phyloP scores from a whole-genome alignment of 2,329 filamentous ascomycete species.

The Penicillium sp. region DNA sequence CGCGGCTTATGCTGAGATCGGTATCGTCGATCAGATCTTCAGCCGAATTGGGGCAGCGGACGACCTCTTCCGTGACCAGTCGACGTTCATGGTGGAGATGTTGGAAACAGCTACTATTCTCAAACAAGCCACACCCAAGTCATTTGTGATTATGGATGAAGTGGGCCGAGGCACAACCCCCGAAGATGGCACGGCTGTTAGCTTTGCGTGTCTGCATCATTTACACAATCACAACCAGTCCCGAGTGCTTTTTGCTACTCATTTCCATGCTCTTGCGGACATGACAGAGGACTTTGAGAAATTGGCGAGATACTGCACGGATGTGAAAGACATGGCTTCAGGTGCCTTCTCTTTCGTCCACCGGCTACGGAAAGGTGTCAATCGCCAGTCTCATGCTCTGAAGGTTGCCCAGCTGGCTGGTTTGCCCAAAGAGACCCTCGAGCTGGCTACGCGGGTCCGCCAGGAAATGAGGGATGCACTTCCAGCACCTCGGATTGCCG shows the following conservation, averaged over 20 bases:
- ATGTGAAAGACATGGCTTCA: slow-evolving; percentile 71
- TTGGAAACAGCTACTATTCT: slow-evolving; percentile 90
- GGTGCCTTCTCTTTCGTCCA: slow-evolving; percentile 81
- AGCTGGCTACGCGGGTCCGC: slow-evolving; percentile 62
- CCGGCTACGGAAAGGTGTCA: slow-evolving; percentile 74
- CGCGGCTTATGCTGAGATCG: slow-evolving; percentile 78
- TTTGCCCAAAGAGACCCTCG: slow-evolving; percentile 69
- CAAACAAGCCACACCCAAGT: slow-evolving; percentile 74
- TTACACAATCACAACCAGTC: slow-evolving; percentile 73
- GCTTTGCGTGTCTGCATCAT: slow-evolving; percentile 83
- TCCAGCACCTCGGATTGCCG: background rate
- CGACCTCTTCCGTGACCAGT: slow-evolving; percentile 90
- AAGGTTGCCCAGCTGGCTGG: slow-evolving; percentile 91
- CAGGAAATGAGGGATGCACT: slow-evolving; percentile 22
- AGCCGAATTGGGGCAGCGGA: slow-evolving; percentile 91
- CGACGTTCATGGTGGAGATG: slow-evolving; percentile 99
- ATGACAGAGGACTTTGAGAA: slow-evolving; percentile 60
- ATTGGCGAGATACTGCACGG: slow-evolving; percentile 81
- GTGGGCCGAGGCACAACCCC: slow-evolving; percentile 92
- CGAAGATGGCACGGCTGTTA: slow-evolving; percentile 84
- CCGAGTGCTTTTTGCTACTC: slow-evolving; percentile 86
- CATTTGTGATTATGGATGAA: slow-evolving; percentile 98
- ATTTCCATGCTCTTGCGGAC: slow-evolving; percentile 84
- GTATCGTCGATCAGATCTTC: slow-evolving; percentile 94
- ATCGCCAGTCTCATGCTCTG: slow-evolving; percentile 82